Percentiles rank a stretch among this genome's conserved stretches.
These are phyloP conservation scores for Mycena rebaudengoi DNA, from an alignment of 768 basidiomycete genomes.

Conservation along the genomic window DNA sequence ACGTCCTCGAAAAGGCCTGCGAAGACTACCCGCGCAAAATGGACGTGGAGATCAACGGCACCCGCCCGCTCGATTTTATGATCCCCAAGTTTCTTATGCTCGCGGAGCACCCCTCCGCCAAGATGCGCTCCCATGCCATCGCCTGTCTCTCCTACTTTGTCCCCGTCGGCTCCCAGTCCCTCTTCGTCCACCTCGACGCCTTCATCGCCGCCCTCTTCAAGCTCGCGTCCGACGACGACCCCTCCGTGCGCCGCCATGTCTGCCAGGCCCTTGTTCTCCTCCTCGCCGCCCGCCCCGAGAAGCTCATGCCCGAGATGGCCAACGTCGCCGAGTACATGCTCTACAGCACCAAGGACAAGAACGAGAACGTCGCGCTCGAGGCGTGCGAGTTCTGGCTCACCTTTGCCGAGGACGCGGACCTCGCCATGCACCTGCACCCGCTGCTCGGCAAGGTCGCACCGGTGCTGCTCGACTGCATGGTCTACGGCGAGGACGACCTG, in stretches of 20 bases:
- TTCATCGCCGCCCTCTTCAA: slow-evolving; percentile 96
- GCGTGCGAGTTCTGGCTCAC: slow-evolving; percentile 99
- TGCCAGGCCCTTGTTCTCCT: slow-evolving; percentile 95
- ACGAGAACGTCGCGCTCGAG: slow-evolving; percentile 95
- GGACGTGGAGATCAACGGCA: slow-evolving; percentile 92
- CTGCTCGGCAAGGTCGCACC: slow-evolving; percentile 93
- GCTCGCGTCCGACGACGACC: slow-evolving; percentile 92
- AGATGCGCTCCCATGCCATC: slow-evolving; percentile 93
- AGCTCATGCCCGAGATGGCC: slow-evolving; percentile 93
- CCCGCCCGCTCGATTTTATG: slow-evolving; percentile 95
- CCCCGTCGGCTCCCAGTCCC: slow-evolving; percentile 84
- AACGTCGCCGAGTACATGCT: slow-evolving; percentile 99
- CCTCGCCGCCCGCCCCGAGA: slow-evolving; percentile 92
- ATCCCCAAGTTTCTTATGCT: slow-evolving; percentile 93
- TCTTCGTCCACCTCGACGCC: slow-evolving; percentile 89
- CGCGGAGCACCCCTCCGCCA: slow-evolving; percentile 83
- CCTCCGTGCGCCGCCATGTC: slow-evolving; percentile 93
- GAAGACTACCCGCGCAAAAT: slow-evolving; percentile 97
- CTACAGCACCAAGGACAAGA: slow-evolving; percentile 96
- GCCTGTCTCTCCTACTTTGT: slow-evolving; percentile 96
- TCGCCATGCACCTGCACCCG: slow-evolving; percentile 85
- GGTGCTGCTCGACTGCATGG: slow-evolving; percentile 95
- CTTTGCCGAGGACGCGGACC: slow-evolving; percentile 94
- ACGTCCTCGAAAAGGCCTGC: slow-evolving; percentile 93
- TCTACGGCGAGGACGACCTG: slow-evolving; percentile 96